These are phyloP conservation scores for Schwanniomyces vanrijiae DNA, from an alignment of 805 yeast genomes.

Conservation along the genomic window DNA sequence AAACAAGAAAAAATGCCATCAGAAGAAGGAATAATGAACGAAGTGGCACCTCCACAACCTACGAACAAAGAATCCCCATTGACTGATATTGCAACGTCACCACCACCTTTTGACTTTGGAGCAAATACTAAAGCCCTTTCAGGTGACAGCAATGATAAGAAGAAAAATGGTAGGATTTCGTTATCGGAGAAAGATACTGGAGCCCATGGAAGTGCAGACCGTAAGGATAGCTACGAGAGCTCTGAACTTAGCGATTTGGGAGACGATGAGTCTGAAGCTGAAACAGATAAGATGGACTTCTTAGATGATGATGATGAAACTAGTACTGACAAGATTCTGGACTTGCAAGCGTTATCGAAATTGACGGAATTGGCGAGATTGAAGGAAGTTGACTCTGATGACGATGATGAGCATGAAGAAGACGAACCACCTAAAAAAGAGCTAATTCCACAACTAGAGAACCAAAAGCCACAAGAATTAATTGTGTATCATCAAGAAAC, in stretches of 20 bases:
- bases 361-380: constrained; percentile 43
- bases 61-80: constrained; percentile 36
- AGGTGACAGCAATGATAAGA: not conserved
- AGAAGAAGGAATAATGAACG: constrained; percentile 2
- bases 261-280: constrained; percentile 78
- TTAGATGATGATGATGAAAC: constrained; percentile 31
- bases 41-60: constrained; percentile 8
- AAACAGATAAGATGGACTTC: constrained; percentile 81
- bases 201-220: not conserved
- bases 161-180: not conserved
- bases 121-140: constrained; percentile 7
- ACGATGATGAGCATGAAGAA: constrained; percentile 21
- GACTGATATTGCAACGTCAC: constrained; percentile 42
- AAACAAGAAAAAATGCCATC: not conserved
- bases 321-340: constrained; percentile 27
- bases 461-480: constrained; percentile 6
- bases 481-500: not conserved
- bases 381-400: constrained; percentile 37
- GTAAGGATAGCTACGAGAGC: constrained; percentile 34
- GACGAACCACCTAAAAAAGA: constrained; percentile 10
- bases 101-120: constrained; percentile 34
- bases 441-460: not conserved
- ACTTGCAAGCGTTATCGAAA: constrained; percentile 39
- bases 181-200: not conserved
- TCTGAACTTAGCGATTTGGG: constrained; percentile 52